Percentiles rank a stretch among this genome's conserved stretches.
Conservation (phyloP, 2,329 filamentous ascomycete species). For the Ceratocystis albifundus region DNA sequence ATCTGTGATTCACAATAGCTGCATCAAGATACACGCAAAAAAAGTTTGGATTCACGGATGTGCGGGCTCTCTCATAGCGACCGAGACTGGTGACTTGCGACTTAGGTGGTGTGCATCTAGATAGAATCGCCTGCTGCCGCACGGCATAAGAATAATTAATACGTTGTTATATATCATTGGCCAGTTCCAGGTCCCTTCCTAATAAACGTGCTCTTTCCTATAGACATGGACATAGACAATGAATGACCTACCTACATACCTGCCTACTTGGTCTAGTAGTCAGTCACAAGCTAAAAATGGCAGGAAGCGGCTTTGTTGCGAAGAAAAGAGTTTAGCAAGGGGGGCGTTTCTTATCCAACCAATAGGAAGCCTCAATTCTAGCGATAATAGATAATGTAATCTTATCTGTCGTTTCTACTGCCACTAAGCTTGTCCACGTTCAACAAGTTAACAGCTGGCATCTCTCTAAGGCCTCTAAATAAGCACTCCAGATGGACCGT, state of each 20-base stretch:
- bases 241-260: too few species aligned
- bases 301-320: background rate
- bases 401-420: conserved; percentile 8
- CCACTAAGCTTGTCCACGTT: background rate
- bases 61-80: too few species aligned
- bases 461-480: conserved; percentile 5
- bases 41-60: too few species aligned
- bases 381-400: background rate
- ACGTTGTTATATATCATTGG: background rate
- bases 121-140: too few species aligned
- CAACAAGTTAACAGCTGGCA: conserved; percentile 21
- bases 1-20: too few species aligned
- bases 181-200: background rate
- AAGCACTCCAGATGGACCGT: background rate
- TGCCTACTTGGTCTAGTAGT: background rate
- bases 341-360: background rate
- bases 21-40: too few species aligned
- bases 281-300: conserved; percentile 1
- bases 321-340: background rate
- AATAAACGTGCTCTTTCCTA: too few species aligned
- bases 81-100: background rate
- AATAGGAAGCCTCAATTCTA: background rate
- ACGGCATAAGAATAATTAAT: background rate
- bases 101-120: too few species aligned
- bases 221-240: too few species aligned